phyloP scores from a whole-genome alignment of 2,329 filamentous ascomycete species.

The Alternaria ventricosa region DNA sequence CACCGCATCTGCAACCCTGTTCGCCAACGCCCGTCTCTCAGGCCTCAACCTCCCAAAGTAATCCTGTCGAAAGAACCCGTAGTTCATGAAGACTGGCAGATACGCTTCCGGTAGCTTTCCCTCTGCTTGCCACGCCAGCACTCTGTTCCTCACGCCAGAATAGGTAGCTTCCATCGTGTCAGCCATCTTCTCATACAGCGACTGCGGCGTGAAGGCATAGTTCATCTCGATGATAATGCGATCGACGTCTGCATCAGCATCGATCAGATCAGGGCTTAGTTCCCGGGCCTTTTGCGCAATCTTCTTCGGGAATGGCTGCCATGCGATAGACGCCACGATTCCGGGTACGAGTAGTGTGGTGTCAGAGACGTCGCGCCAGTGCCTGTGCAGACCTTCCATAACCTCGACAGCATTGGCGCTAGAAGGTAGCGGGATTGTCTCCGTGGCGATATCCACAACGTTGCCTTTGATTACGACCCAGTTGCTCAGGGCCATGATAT shows the following conservation, averaged over 20 bases:
- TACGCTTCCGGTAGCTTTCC: slow-evolving; percentile 52
- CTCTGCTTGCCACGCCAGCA: slow-evolving; percentile 46
- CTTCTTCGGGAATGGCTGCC: slow-evolving; percentile 43
- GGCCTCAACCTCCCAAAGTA: slow-evolving; percentile 53
- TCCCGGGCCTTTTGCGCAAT: slow-evolving; percentile 32
- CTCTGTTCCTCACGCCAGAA: slow-evolving; percentile 45
- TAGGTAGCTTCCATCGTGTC: slow-evolving; percentile 50
- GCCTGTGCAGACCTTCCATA: slow-evolving; percentile 36
- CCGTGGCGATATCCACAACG: slow-evolving; percentile 44
- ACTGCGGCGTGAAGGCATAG: slow-evolving; percentile 47
- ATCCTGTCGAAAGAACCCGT: slow-evolving; percentile 54
- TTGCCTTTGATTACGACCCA: slow-evolving; percentile 43
- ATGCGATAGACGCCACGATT: slow-evolving; percentile 43
- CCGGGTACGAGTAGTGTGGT: slow-evolving; percentile 36
- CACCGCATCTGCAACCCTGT: slow-evolving; percentile 46
- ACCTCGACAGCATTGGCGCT: slow-evolving; percentile 28
- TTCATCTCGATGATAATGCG: slow-evolving; percentile 56
- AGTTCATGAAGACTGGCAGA: slow-evolving; percentile 57
- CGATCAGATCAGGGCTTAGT: slow-evolving; percentile 45
- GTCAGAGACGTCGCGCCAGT: slow-evolving; percentile 39
- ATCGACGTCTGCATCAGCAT: slow-evolving; percentile 49
- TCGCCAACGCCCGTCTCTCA: slow-evolving; percentile 41
- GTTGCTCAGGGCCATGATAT: slow-evolving; percentile 57
- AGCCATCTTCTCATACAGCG: slow-evolving; percentile 50
- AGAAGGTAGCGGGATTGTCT: slow-evolving; percentile 41